A percentile compares a stretch with the other conserved stretches of the same genome.
These are phyloP conservation scores for Melanopsichium pennsylvanicum DNA, from an alignment of 1,284 basidiomycete species.

Conservation along the genomic window DNA sequence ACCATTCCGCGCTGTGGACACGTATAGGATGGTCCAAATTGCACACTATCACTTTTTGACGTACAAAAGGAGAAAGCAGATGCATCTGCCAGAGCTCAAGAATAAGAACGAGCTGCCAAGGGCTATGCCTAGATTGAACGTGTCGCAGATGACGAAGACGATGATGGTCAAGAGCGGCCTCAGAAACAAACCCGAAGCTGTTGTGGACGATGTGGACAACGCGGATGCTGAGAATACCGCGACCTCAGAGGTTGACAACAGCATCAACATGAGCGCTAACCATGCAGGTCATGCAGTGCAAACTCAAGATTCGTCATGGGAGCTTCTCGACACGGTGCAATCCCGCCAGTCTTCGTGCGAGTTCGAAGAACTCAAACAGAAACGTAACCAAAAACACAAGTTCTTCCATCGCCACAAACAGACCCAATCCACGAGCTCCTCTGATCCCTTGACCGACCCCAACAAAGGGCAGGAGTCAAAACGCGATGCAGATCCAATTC, in stretches of 20 bases:
- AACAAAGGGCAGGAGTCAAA: background rate
- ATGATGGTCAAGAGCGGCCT: slow-evolving; percentile 31
- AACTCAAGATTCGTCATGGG: slow-evolving; percentile 8
- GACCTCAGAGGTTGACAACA: background rate
- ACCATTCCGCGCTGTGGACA: slow-evolving; percentile 62
- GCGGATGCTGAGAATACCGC: slow-evolving; percentile 1
- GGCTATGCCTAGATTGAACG: slow-evolving; percentile 18
- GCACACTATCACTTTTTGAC: slow-evolving; percentile 61
- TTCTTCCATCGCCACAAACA: slow-evolving; percentile 24
- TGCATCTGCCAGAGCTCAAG: slow-evolving; percentile 52
- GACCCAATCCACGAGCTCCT: background rate
- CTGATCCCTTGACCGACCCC: background rate
- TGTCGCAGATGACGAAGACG: slow-evolving; percentile 31
- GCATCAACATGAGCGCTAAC: background rate
- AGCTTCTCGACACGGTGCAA: slow-evolving; percentile 10
- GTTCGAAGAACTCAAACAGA: slow-evolving; percentile 26
- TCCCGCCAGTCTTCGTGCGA: slow-evolving; percentile 29
- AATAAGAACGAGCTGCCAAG: slow-evolving; percentile 61
- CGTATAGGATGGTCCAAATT: slow-evolving; percentile 62
- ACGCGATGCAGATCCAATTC: background rate
- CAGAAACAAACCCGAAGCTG: background rate
- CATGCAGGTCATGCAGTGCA: background rate
- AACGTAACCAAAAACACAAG: slow-evolving; percentile 9
- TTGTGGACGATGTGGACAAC: background rate
- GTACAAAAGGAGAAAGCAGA: slow-evolving; percentile 48